phyloP scores from a whole-genome alignment of 495 filamentous ascomycete genomes.

The Geoglossum glabrum region DNA sequence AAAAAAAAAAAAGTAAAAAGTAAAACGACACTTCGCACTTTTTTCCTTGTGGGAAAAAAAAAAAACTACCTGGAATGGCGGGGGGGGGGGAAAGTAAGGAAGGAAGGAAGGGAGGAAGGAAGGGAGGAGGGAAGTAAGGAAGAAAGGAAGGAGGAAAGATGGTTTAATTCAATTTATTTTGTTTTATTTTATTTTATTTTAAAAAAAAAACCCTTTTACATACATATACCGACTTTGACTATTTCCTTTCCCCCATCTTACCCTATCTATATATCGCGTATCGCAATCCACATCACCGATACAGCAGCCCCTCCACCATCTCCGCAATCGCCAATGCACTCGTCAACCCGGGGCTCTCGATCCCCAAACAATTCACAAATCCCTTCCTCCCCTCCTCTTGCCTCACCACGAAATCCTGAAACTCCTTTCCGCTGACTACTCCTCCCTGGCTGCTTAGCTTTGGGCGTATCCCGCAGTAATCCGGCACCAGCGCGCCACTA shows the following conservation, averaged over 20 bases:
- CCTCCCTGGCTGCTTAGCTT: conserved; percentile 47
- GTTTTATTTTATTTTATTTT: too few species aligned
- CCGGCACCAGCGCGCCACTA: conserved; percentile 41
- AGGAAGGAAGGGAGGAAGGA: too few species aligned
- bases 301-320: conserved; percentile 55
- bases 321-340: conserved; percentile 77
- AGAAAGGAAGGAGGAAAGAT: too few species aligned
- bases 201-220: too few species aligned
- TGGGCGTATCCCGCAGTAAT: conserved; percentile 82
- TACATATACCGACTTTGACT: too few species aligned
- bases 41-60: too few species aligned
- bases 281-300: conserved; percentile 16
- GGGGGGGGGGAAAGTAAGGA: too few species aligned
- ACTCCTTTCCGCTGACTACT: conserved; percentile 38
- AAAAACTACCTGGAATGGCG: too few species aligned
- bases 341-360: conserved; percentile 90
- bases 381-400: conserved; percentile 64
- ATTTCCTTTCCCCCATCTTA: too few species aligned
- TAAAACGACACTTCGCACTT: neutral
- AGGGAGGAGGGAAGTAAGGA: too few species aligned
- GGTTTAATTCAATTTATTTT: too few species aligned
- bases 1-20: neutral
- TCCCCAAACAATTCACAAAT: conserved; percentile 84
- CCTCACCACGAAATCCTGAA: conserved; percentile 70
- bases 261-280: neutral